These are phyloP conservation scores for Combretum micranthum DNA, from an alignment of 345 rosid genomes.

Conservation along the genomic window DNA sequence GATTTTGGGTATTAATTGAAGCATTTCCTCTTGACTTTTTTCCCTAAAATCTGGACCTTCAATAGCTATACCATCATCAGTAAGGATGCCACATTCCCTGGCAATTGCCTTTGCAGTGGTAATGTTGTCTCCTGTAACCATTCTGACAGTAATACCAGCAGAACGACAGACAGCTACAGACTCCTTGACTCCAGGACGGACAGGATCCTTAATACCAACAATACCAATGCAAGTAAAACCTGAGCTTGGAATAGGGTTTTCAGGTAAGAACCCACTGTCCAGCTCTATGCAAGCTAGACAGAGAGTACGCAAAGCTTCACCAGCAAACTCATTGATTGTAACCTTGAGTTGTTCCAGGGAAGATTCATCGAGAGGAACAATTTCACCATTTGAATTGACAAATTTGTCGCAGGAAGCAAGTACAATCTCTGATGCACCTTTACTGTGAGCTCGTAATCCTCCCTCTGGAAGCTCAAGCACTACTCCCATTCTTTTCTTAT, in stretches of 20 bases:
- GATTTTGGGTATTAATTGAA: slow-evolving; percentile 74
- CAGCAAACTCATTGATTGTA: slow-evolving; percentile 73
- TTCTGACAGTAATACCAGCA: slow-evolving; percentile 85
- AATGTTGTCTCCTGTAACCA: slow-evolving; percentile 96
- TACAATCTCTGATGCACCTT: slow-evolving; percentile 94
- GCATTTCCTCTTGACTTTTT: slow-evolving; percentile 63
- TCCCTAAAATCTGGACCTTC: slow-evolving; percentile 90
- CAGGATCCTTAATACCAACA: slow-evolving; percentile 92
- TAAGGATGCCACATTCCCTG: slow-evolving; percentile 89
- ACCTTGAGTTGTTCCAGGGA: slow-evolving; percentile 44
- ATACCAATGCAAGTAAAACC: slow-evolving; percentile 75
- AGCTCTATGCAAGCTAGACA: slow-evolving; percentile 71
- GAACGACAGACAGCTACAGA: slow-evolving; percentile 82
- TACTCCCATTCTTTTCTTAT: slow-evolving; percentile 89
- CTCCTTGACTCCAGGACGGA: slow-evolving; percentile 90
- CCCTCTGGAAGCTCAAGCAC: slow-evolving; percentile 64
- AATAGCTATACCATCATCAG: slow-evolving; percentile 75
- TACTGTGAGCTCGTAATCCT: slow-evolving; percentile 61
- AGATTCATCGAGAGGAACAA: slow-evolving; percentile 62
- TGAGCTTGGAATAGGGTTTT: slow-evolving; percentile 50
- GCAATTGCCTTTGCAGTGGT: slow-evolving; percentile 93
- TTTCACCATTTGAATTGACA: slow-evolving; percentile 57
- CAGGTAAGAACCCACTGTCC: slow-evolving; percentile 43
- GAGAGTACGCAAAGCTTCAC: slow-evolving; percentile 84
- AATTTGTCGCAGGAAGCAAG: slow-evolving; percentile 78